Evolutionary conservation across 1,284 basidiomycete species (phyloP), one percentile per base, ranked within the genome.

Genomic region (Ustilago shanxiensis): DNA sequence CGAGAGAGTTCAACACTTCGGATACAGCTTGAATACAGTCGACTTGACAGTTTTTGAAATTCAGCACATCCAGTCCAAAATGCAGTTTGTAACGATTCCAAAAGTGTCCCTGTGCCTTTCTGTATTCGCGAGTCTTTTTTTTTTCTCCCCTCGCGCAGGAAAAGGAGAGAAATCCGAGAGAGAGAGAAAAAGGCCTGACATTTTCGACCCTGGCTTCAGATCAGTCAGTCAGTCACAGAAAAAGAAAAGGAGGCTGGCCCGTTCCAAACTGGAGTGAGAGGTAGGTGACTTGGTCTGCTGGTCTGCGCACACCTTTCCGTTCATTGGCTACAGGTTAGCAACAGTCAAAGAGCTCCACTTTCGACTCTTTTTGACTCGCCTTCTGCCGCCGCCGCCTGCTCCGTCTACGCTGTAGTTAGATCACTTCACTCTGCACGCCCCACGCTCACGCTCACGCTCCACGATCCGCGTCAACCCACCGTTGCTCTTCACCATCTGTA

Each of bases 391-490:
- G 31, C 31, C 11, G 31, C 31, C 11, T 33, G 31, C 31, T 33
- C 44, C 16, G n/a, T 11, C 44, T 16, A 13, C 22, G n/a, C 22
- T n/a, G n/a, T n/a, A n/a, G n/a, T n/a, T 24, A 50, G 60, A 53
- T 61, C 60, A 55, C 60, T 29, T 29, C 45, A 60, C 70, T 66
- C 60, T 66, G 64, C 64, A 66, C 70, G 55, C 61, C 64, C 60
- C 70, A 65, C 67, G 67, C 60, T 58, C 56, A 53, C 14, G 11
- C 10, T 39, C 13, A 59, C 66, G 60, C 58, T 71, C 67, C 55
- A 59, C 67, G 60, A 24, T 29, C 47, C 35, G 35, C 49, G 35
- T 54, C 29, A 59, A 26, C 29, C 35, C 51, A n/a, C 24, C 60
- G 47, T 39, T 50, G 44, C 31, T 10, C 58, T 35, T 60, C 45